Base-by-base conservation (phyloP, 306 rosid species). In the Comarum palustre region DNA sequence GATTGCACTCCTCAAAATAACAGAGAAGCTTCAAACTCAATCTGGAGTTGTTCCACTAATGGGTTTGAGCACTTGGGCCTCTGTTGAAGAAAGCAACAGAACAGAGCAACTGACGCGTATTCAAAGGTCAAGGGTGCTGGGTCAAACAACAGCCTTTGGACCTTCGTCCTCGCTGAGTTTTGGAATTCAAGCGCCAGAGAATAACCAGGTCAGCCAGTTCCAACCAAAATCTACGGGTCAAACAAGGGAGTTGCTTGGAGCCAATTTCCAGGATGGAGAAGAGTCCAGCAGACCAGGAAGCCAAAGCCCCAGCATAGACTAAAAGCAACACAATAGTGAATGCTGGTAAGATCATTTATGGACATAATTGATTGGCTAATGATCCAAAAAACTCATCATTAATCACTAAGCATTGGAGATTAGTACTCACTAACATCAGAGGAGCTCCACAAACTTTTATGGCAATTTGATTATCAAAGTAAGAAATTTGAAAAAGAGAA, bases 141-240 rank as follows among this genome's bases (percentile, higher is more conserved):
- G 75, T 57, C 75, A 39, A 71, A 48, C 41, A 55, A 25, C 75
- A 24, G 12, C 39, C 13, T 42, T 42, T 42, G 57, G 36, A 70
- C 64, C 64, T 20, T 6, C 57, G 55, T 57, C 27, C 62, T 41
- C 31, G 2, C 41, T 16, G 20, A 48, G 4, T 27, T 31, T 29
- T 69, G 19, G 27, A 50, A 20, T 69, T 47, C n/a, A 48, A 68
- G 43, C 0, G 19, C 75, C 36, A 4, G 17, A 17, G 66, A 55
- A 55, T 22, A 17, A 70, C 50, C 50, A 52, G 12, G 42, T 71
- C 75, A 25, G n/a, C 41, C 41, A 9, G 12, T 27, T 42, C 42
- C 67, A 11, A 19, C 31, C 41, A 58, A 72, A 72, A 32, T 29
- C n/a, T 68, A 72, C 55, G 57, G 58, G 68, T 58, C 75, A 25